Conservation (phyloP, 345 rosid genomes). For the Linum usitatissimum region DNA sequence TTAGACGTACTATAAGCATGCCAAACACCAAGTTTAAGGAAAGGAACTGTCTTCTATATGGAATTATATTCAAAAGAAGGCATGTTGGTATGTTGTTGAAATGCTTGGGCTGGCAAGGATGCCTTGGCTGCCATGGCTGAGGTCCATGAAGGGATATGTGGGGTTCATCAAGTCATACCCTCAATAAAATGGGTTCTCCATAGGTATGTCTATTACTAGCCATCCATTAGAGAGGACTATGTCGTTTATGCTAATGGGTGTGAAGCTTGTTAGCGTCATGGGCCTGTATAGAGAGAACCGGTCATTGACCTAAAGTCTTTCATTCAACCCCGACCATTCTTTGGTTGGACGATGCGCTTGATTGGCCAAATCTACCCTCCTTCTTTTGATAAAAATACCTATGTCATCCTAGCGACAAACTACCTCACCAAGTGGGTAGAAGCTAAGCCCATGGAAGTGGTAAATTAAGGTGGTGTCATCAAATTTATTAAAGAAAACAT, state of each 20-base stretch:
- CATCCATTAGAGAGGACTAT: background rate
- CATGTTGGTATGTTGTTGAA: background rate
- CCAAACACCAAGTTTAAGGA: background rate
- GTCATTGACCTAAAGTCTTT: background rate
- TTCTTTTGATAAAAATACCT: background rate
- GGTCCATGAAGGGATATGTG: background rate
- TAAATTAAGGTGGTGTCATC: background rate
- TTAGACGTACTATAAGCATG: no score
- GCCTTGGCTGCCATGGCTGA: background rate
- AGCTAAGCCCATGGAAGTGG: background rate
- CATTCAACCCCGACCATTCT: background rate
- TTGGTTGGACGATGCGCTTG: background rate
- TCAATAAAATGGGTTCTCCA: background rate
- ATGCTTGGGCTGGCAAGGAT: background rate
- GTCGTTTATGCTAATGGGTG: background rate
- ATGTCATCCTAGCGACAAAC: background rate
- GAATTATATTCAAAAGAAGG: background rate
- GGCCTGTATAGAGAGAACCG: background rate
- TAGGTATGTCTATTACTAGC: background rate
- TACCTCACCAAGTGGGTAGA: conserved; percentile 6
- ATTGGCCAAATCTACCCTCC: background rate
- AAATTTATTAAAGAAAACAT: conserved; percentile 2
- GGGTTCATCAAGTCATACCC: background rate
- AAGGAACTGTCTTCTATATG: background rate
- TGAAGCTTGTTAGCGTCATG: background rate